phyloP scores from a whole-genome alignment of 1,139 yeast genomes.

The Scheffersomyces insectosa region DNA sequence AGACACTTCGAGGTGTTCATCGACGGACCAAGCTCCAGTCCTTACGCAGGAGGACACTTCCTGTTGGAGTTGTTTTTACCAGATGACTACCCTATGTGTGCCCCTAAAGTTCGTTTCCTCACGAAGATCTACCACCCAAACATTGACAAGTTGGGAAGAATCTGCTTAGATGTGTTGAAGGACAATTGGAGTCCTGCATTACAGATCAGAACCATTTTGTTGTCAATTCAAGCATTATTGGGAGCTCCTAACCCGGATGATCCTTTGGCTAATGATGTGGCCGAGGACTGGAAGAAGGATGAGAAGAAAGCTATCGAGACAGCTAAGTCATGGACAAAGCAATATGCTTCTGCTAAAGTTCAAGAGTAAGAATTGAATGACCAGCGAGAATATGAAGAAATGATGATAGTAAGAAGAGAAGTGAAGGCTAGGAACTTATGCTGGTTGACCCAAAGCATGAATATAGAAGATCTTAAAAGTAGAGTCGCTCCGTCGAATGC shows the following conservation, averaged over 20 bases:
- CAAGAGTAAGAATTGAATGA: constrained; percentile 1
- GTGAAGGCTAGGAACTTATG: no score
- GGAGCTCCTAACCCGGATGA: constrained; percentile 99
- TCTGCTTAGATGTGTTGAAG: constrained; percentile 91
- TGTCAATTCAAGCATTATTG: constrained; percentile 88
- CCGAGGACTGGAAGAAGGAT: constrained; percentile 91
- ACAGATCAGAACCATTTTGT: constrained; percentile 89
- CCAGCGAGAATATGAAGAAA: no score
- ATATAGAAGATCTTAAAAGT: no score
- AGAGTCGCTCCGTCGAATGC: no score
- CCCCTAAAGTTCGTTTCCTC: constrained; percentile 89
- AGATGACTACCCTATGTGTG: constrained; percentile 90
- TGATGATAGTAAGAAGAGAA: constrained; percentile 1
- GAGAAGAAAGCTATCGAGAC: constrained; percentile 77
- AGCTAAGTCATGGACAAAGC: constrained; percentile 85
- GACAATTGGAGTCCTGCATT: constrained; percentile 97
- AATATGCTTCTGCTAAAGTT: constrained; percentile 47
- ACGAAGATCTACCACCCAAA: constrained; percentile 96
- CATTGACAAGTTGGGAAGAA: constrained; percentile 91
- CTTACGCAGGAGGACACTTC: constrained; percentile 79
- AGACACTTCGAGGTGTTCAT: constrained; percentile 84
- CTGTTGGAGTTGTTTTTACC: constrained; percentile 78
- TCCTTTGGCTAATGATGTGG: constrained; percentile 97
- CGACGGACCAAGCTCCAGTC: constrained; percentile 86
- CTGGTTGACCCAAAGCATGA: no score